These are phyloP conservation scores for Achaetomium macrosporum DNA, from an alignment of 2,329 filamentous ascomycete species.

Conservation along the genomic window DNA sequence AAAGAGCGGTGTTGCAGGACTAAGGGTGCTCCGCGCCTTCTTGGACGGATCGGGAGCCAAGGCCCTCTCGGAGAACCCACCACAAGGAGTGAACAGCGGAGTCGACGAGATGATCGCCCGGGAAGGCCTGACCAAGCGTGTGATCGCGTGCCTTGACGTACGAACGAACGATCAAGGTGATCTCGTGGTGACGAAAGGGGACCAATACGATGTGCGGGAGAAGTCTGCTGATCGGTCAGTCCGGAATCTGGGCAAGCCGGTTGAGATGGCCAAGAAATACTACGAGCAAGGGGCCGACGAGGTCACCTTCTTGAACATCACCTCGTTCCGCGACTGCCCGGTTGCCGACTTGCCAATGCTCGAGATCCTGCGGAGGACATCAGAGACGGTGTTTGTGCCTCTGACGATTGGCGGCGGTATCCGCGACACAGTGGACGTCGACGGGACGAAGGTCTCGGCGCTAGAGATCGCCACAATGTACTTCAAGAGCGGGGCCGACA, in stretches of 20 bases:
- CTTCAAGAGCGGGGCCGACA: constrained; percentile 95
- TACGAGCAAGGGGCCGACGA: constrained; percentile 97
- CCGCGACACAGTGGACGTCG: constrained; percentile 82
- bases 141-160: constrained; percentile 95
- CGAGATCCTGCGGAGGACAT: constrained; percentile 80
- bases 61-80: constrained; percentile 37
- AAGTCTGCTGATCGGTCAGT: constrained; percentile 65
- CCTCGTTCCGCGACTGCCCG: constrained; percentile 92
- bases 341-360: constrained; percentile 92
- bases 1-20: constrained; percentile 86
- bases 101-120: constrained; percentile 14
- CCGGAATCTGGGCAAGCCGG: constrained; percentile 91
- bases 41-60: constrained; percentile 62
- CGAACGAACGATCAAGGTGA: constrained; percentile 91
- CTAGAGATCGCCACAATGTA: constrained; percentile 94
- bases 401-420: constrained; percentile 95
- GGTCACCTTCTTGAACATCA: constrained; percentile 97
- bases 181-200: constrained; percentile 94
- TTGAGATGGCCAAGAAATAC: constrained; percentile 88
- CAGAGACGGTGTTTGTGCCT: constrained; percentile 90
- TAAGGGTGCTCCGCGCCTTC: constrained; percentile 80
- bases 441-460: constrained; percentile 79
- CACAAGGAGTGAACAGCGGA: constrained; percentile 20
- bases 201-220: constrained; percentile 97
- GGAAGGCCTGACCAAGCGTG: constrained; percentile 79